These are phyloP conservation scores for Leishmania mexicana DNA, from an alignment of 208 protist genomes.

Conservation along the genomic window DNA sequence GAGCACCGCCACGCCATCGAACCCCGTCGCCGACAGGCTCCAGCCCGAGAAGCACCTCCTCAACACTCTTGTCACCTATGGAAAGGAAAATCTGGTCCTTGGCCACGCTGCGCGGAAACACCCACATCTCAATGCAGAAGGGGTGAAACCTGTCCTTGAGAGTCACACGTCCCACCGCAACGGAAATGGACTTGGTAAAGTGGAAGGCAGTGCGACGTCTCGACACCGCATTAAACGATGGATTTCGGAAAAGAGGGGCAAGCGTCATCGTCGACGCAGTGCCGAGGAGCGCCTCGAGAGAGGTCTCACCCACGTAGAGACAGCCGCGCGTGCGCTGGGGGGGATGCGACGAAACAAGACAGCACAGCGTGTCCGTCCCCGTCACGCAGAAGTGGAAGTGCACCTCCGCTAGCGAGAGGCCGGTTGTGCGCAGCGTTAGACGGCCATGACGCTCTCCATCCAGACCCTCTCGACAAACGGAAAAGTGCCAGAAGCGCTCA, in stretches of 20 bases:
- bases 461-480: background rate
- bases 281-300: conserved; percentile 7
- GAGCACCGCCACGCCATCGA: conserved; percentile 75
- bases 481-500: conserved; percentile 29
- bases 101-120: conserved; percentile 66
- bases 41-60: conserved; percentile 86
- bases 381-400: conserved; percentile 29
- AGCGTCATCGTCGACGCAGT: conserved; percentile 7
- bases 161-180: conserved; percentile 65
- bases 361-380: conserved; percentile 16
- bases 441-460: background rate
- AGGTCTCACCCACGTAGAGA: conserved; percentile 25
- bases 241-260: conserved; percentile 34
- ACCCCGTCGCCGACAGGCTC: conserved; percentile 68
- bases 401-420: conserved; percentile 27
- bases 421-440: conserved; percentile 9
- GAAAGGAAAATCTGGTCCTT: conserved; percentile 79
- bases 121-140: conserved; percentile 90
- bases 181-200: conserved; percentile 63
- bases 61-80: conserved; percentile 80
- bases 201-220: conserved; percentile 45
- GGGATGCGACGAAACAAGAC: conserved; percentile 33
- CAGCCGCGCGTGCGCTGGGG: conserved; percentile 30
- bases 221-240: conserved; percentile 8
- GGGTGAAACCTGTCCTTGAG: conserved; percentile 82